Evolutionary conservation across 2,329 filamentous ascomycete genomes (phyloP).

Genomic region (Alternaria gaisen): DNA sequence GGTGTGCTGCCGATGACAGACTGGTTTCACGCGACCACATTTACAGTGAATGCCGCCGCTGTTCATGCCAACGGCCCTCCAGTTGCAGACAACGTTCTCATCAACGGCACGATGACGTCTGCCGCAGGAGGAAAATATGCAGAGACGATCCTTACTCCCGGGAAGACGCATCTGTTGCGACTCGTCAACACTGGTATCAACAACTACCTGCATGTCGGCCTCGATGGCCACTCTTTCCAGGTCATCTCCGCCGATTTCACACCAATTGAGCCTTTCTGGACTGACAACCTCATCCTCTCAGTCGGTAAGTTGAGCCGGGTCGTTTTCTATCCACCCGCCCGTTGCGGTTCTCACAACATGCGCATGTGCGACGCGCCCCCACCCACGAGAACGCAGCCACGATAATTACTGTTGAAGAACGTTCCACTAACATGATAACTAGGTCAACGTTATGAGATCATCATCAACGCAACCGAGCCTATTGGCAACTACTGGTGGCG

Average conservation of each 20-base stretch:
- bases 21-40: conserved; percentile 39
- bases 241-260: conserved; percentile 57
- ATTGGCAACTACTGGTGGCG: conserved; percentile 49
- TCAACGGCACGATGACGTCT: conserved; percentile 65
- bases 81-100: conserved; percentile 57
- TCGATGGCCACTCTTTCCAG: conserved; percentile 52
- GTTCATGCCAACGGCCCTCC: conserved; percentile 53
- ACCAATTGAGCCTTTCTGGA: conserved; percentile 54
- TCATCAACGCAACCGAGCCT: conserved; percentile 47
- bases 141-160: conserved; percentile 47
- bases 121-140: conserved; percentile 42
- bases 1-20: conserved; percentile 54
- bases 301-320: conserved; percentile 42
- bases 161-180: conserved; percentile 57
- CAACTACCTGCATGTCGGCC: conserved; percentile 33
- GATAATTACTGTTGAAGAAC: conserved; percentile 7
- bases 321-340: background rate
- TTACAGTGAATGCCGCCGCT: conserved; percentile 43
- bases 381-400: conserved; percentile 20
- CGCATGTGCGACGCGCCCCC: conserved; percentile 12
- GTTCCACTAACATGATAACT: conserved; percentile 32
- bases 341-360: conserved; percentile 8
- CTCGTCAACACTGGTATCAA: conserved; percentile 52
- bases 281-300: conserved; percentile 46
- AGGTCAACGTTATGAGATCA: conserved; percentile 53